These are phyloP conservation scores for Pichia inconspicua DNA, from an alignment of 1,139 yeast genomes.

Conservation along the genomic window DNA sequence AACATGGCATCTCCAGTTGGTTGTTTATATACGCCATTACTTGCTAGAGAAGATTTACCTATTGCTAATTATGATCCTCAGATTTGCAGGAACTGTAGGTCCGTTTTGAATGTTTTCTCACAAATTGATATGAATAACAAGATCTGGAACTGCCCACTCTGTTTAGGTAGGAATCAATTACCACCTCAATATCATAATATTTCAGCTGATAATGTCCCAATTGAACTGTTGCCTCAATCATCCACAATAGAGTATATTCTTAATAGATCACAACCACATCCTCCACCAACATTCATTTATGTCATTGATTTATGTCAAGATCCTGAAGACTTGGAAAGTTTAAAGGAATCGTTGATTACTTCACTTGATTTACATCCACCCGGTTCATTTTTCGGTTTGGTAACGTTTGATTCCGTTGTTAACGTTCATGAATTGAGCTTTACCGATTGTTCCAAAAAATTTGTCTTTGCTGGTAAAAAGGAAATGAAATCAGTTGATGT, in stretches of 20 bases:
- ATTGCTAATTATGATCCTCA: constrained; percentile 87
- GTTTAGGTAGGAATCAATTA: constrained; percentile 75
- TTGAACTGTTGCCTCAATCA: constrained; percentile 69
- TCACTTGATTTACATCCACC: constrained; percentile 84
- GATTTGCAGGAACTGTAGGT: constrained; percentile 78
- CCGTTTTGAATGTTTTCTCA: constrained; percentile 82
- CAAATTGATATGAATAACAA: constrained; percentile 75
- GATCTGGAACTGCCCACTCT: constrained; percentile 86
- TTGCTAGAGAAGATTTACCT: constrained; percentile 69
- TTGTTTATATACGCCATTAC: constrained; percentile 86
- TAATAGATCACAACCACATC: constrained; percentile 47
- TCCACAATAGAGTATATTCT: constrained; percentile 92
- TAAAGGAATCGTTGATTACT: constrained; percentile 78
- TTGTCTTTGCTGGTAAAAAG: constrained; percentile 88
- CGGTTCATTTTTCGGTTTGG: constrained; percentile 82
- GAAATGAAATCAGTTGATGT: constrained; percentile 37
- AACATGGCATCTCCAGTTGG: constrained; percentile 94
- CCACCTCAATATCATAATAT: constrained; percentile 88
- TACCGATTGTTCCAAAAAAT: constrained; percentile 68
- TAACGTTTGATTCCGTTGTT: constrained; percentile 91
- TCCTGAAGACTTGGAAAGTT: constrained; percentile 80
- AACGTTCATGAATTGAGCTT: constrained; percentile 90
- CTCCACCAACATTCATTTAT: constrained; percentile 91
- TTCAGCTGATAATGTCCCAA: constrained; percentile 75
- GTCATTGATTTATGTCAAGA: constrained; percentile 94